These are phyloP conservation scores for Cyclotella kingstonii DNA, from an alignment of 108 stramenopile species.

Conservation along the genomic window DNA sequence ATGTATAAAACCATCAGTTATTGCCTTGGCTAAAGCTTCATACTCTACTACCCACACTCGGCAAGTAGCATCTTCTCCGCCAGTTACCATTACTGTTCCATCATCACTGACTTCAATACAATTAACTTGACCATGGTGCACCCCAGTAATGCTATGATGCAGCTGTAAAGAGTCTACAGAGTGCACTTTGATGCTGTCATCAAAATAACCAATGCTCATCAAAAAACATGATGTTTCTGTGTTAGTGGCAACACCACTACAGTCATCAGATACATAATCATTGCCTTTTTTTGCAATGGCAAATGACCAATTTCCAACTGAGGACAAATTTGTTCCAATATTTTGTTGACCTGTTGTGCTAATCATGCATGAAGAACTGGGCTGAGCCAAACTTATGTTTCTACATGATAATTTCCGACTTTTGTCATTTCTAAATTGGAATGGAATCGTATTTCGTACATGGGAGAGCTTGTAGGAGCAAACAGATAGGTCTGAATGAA, in stretches of 20 bases:
- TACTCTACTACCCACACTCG: conserved; percentile 79
- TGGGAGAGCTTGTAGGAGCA: conserved; percentile 69
- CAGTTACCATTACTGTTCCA: conserved; percentile 68
- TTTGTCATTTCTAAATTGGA: conserved; percentile 55
- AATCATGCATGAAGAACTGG: conserved; percentile 7
- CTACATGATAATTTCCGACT: conserved; percentile 46
- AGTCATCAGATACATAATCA: conserved; percentile 34
- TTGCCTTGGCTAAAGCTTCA: conserved; percentile 59
- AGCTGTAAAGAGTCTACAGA: conserved; percentile 55
- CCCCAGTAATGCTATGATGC: conserved; percentile 52
- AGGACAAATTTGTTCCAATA: no score
- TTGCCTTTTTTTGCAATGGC: conserved; percentile 59
- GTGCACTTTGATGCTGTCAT: conserved; percentile 71
- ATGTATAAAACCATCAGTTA: conserved; percentile 74
- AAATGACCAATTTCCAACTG: conserved; percentile 69
- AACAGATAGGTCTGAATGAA: conserved; percentile 71
- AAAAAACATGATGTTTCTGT: conserved; percentile 55
- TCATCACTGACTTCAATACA: conserved; percentile 62
- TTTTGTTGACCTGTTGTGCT: no score
- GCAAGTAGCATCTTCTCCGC: conserved; percentile 79
- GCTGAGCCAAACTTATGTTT: conserved; percentile 17
- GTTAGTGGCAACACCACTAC: conserved; percentile 21
- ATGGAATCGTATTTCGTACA: conserved; percentile 32
- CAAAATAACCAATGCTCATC: conserved; percentile 76
- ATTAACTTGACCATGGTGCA: conserved; percentile 67